Evolutionary conservation across 169 alveolate species (phyloP), one percentile per base, ranked within the genome.

Genomic region (Cryptosporidium parvum): DNA sequence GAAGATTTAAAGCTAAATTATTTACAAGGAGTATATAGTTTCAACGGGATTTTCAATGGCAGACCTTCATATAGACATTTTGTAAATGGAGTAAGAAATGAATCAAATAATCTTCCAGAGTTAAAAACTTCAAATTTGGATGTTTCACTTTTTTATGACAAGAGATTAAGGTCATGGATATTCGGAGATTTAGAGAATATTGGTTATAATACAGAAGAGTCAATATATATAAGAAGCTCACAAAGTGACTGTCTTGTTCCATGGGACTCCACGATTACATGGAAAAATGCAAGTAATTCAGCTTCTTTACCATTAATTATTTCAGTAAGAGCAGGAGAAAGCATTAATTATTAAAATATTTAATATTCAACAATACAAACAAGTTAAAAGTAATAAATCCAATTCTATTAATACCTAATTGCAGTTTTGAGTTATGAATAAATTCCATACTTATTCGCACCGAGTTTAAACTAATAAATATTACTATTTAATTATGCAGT

Each of bases 311-410:
- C 89, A 3, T 18, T 80, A 14, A 80, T 44, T n/a, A 80, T 80
- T 48, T 80, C 89, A 23, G 69, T 73, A 26, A 73, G 86, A 58
- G 86, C 71, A n/a, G 86, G 86, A 10, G 86, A 73, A 73, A 58
- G 23, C 18, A 14, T 29, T 23, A 69, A 26, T 26, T 16, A n/a
- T 5, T 3, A 21, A 48, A 21, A 7, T 21, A 23, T 3, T 4
- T 5, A n/a, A 53, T 16, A 52, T 51, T 51, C 42, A 37, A 37
- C 8, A 42, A 42, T 9, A 9, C 16, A 42, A 9, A 7, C 62
- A 53, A 53, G 62, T 53, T 53, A 53, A 53, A 53, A 18, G 1
- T 53, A 18, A 1, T 8, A 0, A n/a, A 23, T 53, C 21, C 62
- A 1, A 53, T 53, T 16, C 14, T 23, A 21, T n/a, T 6, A 33